phyloP scores from a whole-genome alignment of 805 yeast genomes.

The Pichia scutulata region DNA sequence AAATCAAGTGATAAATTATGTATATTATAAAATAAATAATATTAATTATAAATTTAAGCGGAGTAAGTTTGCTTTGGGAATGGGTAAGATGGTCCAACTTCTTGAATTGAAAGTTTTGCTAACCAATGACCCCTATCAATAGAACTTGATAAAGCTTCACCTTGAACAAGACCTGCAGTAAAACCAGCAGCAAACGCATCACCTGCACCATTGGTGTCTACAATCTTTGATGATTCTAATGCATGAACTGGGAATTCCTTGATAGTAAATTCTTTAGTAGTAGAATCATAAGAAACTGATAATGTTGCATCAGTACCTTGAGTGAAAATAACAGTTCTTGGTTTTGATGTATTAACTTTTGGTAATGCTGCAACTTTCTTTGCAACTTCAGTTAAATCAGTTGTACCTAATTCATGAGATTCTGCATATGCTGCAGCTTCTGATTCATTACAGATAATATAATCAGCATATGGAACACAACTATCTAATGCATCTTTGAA shows the following conservation, averaged over 20 bases:
- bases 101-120: constrained; percentile 85
- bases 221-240: constrained; percentile 57
- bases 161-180: constrained; percentile 78
- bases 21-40: not conserved
- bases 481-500: constrained; percentile 86
- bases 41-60: constrained; percentile 44
- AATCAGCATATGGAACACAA: constrained; percentile 81
- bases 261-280: constrained; percentile 38
- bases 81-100: constrained; percentile 93
- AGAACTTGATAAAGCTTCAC: constrained; percentile 48
- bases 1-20: not conserved
- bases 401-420: constrained; percentile 58
- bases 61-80: constrained; percentile 54
- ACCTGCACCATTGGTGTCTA: constrained; percentile 98
- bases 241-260: constrained; percentile 62
- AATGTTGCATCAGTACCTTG: constrained; percentile 93
- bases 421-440: constrained; percentile 95
- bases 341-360: constrained; percentile 57
- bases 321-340: constrained; percentile 87
- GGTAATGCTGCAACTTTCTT: constrained; percentile 72
- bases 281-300: constrained; percentile 51
- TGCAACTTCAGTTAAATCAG: constrained; percentile 71
- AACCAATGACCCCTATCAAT: constrained; percentile 94
- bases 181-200: constrained; percentile 98
- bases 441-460: constrained; percentile 89